Evolutionary conservation across 257 asterid genomes (phyloP), one percentile per base, ranked within the genome.

Genomic region (Eucommia ulmoides): DNA sequence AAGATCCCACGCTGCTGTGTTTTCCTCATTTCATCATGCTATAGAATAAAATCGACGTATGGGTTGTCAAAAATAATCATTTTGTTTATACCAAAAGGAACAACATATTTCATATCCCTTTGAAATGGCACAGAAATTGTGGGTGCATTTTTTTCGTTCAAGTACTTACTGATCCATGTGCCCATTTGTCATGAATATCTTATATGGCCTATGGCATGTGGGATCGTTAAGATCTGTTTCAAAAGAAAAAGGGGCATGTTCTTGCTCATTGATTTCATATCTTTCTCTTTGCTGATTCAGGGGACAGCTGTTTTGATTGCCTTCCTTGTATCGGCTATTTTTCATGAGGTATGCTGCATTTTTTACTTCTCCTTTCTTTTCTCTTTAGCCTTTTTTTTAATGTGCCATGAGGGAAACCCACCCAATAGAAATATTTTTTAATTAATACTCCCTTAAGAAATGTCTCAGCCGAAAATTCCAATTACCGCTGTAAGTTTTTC

Each of bases 321-420:
- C 18, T 91, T 91, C 71, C 59, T 86, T 16, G 81, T 86, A 41
- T 91, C 99, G 45, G 99, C 99, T 53, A 59, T 83, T 68, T 91
- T 91, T 75, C 99, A 91, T 21, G 99, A 91, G 99, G 99, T 86
- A 70, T 38, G 51, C 12, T 47, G 59, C 29, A 41, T 54, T 41
- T 24, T 25, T 35, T 18, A 41, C 20, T 19, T 12, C 50, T 14
- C n/a, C 29, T 45, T 54, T 41, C 33, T 25, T 35, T 18, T 46
- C 20, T 19, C 16, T 54, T 14, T 19, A 44, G 29, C 45, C 62
- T 46, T 8, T 10, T 56, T 20, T 20, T 21, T 29, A 29, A 29
- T 5, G n/a, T n/a, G n/a, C n/a, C n/a, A n/a, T n/a, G n/a, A n/a
- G n/a, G n/a, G n/a, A n/a, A n/a, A n/a, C n/a, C n/a, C n/a, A n/a